Base-by-base conservation (phyloP, 2,329 filamentous ascomycete genomes). In the Aspergillus arachidicola region DNA sequence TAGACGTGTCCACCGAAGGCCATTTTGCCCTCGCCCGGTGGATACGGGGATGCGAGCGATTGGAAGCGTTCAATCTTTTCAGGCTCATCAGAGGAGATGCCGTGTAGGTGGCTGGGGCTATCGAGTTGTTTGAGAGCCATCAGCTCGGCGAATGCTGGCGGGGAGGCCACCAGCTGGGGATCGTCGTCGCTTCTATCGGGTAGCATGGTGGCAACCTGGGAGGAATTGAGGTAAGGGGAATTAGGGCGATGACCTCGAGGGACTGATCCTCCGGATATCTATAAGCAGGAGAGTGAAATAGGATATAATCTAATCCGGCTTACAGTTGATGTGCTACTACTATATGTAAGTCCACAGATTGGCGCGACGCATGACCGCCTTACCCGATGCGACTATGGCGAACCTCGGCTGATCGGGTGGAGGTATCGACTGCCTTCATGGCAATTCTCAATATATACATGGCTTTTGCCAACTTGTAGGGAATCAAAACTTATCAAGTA, bases 1-100 rank as follows among this genome's bases (percentile, higher is more conserved):
- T 82, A 86, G 5, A 86, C 84, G 74, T 87, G 84, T 1, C 85
- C 84, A 14, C 85, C 85, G 71, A 85, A 86, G 0, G 84, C 81
- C 16, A 79, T 75, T 2, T 75, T 75, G 19, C 77, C 72, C 7
- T 73, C 75, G 3, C 78, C 80, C 0, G 83, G 82, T 12, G 79
- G 76, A 64, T 80, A 84, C 3, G 76, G 77, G 4, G 57, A 56
- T 41, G 74, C 66, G 16, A 73, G 50, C 1, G 77, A 65, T 38
- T 70, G 67, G 34, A 78, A 78, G 3, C 57, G 64, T 23, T 77
- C 73, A 50, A 74, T 62, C 32, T 67, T 74, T 61, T 75, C 75
- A 19, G 69, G 64, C 11, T 66, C 68, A 26, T 58, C 43, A 19
- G 61, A 61, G 12, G 63, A 58, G 11, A 50, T n/a, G 32, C 51